phyloP scores from a whole-genome alignment of 352 stramenopile species.

The Aphanomyces euteiches region DNA sequence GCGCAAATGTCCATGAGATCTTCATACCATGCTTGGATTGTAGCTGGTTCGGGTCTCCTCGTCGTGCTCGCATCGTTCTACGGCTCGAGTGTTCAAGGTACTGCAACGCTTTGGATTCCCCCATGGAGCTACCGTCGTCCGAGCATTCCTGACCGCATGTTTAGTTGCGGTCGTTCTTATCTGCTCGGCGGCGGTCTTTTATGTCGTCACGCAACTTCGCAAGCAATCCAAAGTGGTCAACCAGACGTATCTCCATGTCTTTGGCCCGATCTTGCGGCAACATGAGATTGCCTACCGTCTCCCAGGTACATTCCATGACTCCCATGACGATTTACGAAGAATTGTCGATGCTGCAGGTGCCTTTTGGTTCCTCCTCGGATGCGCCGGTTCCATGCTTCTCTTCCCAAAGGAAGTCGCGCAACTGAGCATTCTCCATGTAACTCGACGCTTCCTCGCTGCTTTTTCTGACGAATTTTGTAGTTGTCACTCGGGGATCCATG shows the following conservation, averaged over 20 bases:
- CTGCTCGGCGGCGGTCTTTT: constrained; percentile 19
- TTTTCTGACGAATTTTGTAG: background rate
- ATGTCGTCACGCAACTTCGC: constrained; percentile 15
- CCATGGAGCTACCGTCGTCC: background rate
- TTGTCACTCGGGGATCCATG: constrained; percentile 27
- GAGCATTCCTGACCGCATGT: background rate
- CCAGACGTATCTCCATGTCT: constrained; percentile 21
- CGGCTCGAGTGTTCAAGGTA: constrained; percentile 19
- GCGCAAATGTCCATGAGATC: background rate
- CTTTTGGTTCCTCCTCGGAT: constrained; percentile 28
- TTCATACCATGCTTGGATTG: background rate
- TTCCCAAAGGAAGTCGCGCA: constrained; percentile 27
- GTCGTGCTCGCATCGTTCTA: constrained; percentile 25
- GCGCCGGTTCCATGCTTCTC: background rate
- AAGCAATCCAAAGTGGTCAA: constrained; percentile 27
- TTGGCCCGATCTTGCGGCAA: constrained; percentile 29
- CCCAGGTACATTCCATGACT: background rate
- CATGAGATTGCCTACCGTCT: constrained; percentile 26
- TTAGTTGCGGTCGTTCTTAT: constrained; percentile 14
- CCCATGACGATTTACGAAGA: background rate
- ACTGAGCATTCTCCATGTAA: constrained; percentile 25
- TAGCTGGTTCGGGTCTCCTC: constrained; percentile 23
- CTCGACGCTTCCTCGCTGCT: background rate
- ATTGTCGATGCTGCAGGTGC: constrained; percentile 11
- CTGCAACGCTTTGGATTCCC: background rate